Conservation (phyloP, 1,284 basidiomycete species). For the Flammula alnicola region DNA sequence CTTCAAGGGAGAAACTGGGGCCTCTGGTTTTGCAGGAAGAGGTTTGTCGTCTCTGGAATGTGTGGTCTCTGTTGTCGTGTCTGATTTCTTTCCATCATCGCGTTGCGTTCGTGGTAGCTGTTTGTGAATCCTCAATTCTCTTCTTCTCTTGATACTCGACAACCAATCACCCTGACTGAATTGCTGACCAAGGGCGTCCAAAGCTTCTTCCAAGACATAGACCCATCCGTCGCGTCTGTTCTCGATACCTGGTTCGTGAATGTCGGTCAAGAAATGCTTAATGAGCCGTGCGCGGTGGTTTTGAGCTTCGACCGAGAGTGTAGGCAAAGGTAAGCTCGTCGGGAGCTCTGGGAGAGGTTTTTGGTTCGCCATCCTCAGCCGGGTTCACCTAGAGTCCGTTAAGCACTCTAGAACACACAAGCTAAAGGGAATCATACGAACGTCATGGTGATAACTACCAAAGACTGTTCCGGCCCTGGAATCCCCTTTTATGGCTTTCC, state of each 20-base stretch:
- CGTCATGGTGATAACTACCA: conserved; percentile 21
- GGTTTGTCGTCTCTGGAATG: conserved; percentile 15
- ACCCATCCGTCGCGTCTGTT: conserved; percentile 41
- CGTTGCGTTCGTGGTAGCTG: too few relatives aligned
- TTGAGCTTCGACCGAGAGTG: conserved; percentile 43
- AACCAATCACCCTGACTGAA: conserved; percentile 44
- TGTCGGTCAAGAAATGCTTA: conserved; percentile 41
- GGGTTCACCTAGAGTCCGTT: too few relatives aligned
- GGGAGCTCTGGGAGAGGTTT: conserved; percentile 42
- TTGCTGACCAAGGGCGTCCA: conserved; percentile 42
- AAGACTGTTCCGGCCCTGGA: conserved; percentile 13
- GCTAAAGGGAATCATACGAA: conserved; percentile 10
- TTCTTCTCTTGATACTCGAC: conserved; percentile 31
- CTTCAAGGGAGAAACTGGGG: conserved; percentile 18
- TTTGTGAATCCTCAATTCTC: too few relatives aligned
- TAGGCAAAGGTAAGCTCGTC: conserved; percentile 8
- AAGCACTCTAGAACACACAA: conserved; percentile 10
- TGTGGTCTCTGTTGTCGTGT: too few relatives aligned
- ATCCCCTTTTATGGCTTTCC: conserved; percentile 14
- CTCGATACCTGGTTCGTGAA: conserved; percentile 33
- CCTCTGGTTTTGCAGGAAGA: conserved; percentile 18
- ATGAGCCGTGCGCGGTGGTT: conserved; percentile 44
- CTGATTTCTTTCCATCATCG: too few relatives aligned
- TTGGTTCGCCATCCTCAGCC: conserved; percentile 31
- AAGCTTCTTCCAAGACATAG: conserved; percentile 42